Conservation (phyloP, 495 filamentous ascomycete species). For the Penicillium turbatum region DNA sequence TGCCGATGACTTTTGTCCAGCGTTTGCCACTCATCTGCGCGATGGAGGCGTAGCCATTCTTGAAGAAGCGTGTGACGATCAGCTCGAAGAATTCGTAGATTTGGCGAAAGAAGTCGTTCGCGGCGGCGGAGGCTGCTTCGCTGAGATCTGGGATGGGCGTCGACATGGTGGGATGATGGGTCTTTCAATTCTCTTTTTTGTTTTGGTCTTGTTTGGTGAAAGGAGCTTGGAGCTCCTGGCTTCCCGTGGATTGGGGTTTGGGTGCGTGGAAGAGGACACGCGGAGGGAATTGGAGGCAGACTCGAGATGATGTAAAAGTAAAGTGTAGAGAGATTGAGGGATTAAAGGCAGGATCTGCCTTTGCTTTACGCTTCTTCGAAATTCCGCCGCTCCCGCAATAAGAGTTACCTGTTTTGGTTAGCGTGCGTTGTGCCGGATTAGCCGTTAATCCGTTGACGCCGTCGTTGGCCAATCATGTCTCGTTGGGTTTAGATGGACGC, state of each 20-base stretch:
- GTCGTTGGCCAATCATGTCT: conserved; percentile 23
- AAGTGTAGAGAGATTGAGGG: not conserved
- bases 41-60: conserved; percentile 54
- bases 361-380: conserved; percentile 11
- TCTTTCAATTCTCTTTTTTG: conserved; percentile 9
- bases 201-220: not conserved
- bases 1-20: conserved; percentile 58
- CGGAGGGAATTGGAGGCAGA: not conserved
- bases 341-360: conserved; percentile 6
- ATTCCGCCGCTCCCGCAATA: conserved; percentile 11
- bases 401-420: not conserved
- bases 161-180: conserved; percentile 24
- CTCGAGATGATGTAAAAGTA: not conserved
- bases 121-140: conserved; percentile 28
- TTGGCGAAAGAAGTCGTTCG: conserved; percentile 35
- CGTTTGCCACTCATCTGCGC: conserved; percentile 48
- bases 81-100: conserved; percentile 28
- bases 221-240: not conserved
- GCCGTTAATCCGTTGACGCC: conserved; percentile 18
- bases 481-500: conserved; percentile 5
- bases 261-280: not conserved
- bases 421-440: conserved; percentile 7
- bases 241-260: not conserved
- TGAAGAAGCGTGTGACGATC: conserved; percentile 38
- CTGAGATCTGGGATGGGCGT: conserved; percentile 17